Evolutionary conservation across 208 protist genomes (phyloP).

Genomic region (Novymonas esmeraldas): DNA sequence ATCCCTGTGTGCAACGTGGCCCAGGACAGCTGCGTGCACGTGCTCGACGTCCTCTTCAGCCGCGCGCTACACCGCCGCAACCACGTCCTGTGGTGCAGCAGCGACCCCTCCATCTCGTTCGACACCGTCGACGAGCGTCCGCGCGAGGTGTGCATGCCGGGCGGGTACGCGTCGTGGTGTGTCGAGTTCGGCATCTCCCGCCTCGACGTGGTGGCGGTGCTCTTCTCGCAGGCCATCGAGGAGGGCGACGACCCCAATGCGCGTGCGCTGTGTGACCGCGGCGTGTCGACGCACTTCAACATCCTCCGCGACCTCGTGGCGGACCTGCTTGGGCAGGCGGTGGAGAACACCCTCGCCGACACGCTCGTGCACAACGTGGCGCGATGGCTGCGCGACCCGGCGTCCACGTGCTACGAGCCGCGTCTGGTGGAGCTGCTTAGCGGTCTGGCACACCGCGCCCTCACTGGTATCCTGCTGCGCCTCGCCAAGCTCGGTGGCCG

Average conservation of each 20-base stretch:
- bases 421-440: slow-evolving; percentile 80
- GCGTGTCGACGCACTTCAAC: slow-evolving; percentile 90
- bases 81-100: slow-evolving; percentile 85
- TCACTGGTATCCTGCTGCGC: slow-evolving; percentile 78
- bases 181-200: slow-evolving; percentile 87
- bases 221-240: slow-evolving; percentile 91
- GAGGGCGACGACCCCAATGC: slow-evolving; percentile 82
- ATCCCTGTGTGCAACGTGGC: slow-evolving; percentile 89
- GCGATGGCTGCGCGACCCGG: slow-evolving; percentile 87
- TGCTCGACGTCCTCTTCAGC: slow-evolving; percentile 83
- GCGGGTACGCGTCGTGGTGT: slow-evolving; percentile 82
- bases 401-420: slow-evolving; percentile 82
- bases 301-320: slow-evolving; percentile 88
- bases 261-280: slow-evolving; percentile 76
- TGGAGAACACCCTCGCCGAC: slow-evolving; percentile 64
- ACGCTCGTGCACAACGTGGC: slow-evolving; percentile 77
- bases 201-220: slow-evolving; percentile 86
- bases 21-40: slow-evolving; percentile 86
- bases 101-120: slow-evolving; percentile 63
- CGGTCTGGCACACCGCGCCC: slow-evolving; percentile 73
- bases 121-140: slow-evolving; percentile 83
- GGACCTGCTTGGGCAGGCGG: slow-evolving; percentile 77
- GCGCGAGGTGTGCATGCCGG: slow-evolving; percentile 78
- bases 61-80: slow-evolving; percentile 69
- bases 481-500: slow-evolving; percentile 86